Conservation (phyloP, 2,329 filamentous ascomycete species). For the Neophaeococcomyces aloes region DNA sequence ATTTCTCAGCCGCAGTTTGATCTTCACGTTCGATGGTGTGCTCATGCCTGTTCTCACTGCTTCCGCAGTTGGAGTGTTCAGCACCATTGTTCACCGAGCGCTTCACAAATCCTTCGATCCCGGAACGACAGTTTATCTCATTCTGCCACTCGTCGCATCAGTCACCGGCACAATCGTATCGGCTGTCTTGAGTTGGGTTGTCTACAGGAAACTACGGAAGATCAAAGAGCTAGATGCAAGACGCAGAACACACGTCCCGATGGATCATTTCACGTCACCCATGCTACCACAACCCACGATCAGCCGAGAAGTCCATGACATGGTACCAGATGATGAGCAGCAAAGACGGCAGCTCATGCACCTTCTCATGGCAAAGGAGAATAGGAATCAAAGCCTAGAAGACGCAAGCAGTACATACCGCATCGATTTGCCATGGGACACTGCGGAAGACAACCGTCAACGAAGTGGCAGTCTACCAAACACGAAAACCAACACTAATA, state of each 20-base stretch:
- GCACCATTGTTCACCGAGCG: slow-evolving; percentile 17
- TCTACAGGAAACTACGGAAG: slow-evolving; percentile 14
- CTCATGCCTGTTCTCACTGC: slow-evolving; percentile 18
- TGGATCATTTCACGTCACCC: slow-evolving; percentile 1
- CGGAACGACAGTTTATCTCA: slow-evolving; percentile 15
- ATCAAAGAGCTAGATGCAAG: slow-evolving; percentile 16
- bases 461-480: slow-evolving; percentile 16
- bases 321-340: slow-evolving; percentile 28
- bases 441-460: slow-evolving; percentile 9
- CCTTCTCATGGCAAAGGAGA: slow-evolving; percentile 26
- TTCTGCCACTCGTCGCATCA: slow-evolving; percentile 16
- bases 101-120: slow-evolving; percentile 9
- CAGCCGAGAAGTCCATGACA: slow-evolving; percentile 3
- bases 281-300: background rate
- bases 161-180: slow-evolving; percentile 13
- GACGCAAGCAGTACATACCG: slow-evolving; percentile 23
- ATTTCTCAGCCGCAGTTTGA: slow-evolving; percentile 16
- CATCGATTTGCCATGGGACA: slow-evolving; percentile 22
- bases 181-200: slow-evolving; percentile 12
- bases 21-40: slow-evolving; percentile 18
- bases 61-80: slow-evolving; percentile 18
- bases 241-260: slow-evolving; percentile 11
- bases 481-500: slow-evolving; percentile 5
- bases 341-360: slow-evolving; percentile 30
- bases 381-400: slow-evolving; percentile 22